Conservation (phyloP, 352 stramenopile genomes). For the Phytophthora sp. region DNA sequence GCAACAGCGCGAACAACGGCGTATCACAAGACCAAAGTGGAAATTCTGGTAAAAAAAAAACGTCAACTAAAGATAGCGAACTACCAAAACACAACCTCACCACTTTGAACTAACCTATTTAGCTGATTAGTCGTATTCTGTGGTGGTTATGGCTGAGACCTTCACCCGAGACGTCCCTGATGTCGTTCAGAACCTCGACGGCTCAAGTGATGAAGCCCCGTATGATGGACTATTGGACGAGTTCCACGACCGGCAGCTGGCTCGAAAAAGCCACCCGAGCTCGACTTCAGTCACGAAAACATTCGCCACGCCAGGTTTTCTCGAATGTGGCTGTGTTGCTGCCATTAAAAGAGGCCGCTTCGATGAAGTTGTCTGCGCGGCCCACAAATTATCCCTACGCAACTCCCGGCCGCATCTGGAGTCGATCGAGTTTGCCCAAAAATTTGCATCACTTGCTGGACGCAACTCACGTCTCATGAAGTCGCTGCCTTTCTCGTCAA, state of each 20-base stretch:
- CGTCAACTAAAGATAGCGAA: conserved; percentile 23
- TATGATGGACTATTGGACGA: conserved; percentile 29
- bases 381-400: conserved; percentile 67
- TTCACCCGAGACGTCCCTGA: neutral
- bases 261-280: neutral
- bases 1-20: neutral
- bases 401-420: conserved; percentile 55
- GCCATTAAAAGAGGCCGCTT: conserved; percentile 59
- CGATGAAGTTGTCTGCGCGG: conserved; percentile 49
- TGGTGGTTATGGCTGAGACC: conserved; percentile 1
- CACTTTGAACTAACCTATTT: neutral
- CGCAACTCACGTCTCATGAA: conserved; percentile 15
- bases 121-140: too few relatives aligned
- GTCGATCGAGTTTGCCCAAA: conserved; percentile 37
- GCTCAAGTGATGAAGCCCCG: neutral
- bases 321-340: conserved; percentile 55
- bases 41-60: conserved; percentile 27
- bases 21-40: conserved; percentile 4
- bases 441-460: conserved; percentile 18
- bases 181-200: neutral
- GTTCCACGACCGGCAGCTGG: conserved; percentile 21
- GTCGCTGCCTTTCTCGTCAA: conserved; percentile 21
- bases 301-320: conserved; percentile 27
- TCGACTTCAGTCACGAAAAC: conserved; percentile 16
- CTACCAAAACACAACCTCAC: neutral